Percentiles rank a stretch among this genome's conserved stretches.
Conservation (phyloP, 192 early-diverging fungal genomes). For the Umbelopsis ramanniana region DNA sequence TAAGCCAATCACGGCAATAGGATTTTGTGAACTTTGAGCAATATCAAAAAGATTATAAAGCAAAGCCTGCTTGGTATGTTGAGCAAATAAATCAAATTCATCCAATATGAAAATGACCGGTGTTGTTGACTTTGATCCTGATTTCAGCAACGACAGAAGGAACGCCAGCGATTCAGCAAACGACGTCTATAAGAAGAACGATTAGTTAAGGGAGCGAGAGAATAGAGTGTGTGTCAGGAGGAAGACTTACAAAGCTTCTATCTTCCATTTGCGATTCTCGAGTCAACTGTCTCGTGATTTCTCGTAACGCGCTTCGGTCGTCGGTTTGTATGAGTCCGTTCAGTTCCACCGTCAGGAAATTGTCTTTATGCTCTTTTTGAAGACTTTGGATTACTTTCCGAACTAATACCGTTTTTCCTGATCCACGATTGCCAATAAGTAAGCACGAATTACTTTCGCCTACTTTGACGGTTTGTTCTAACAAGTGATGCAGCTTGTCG, state of each 20-base stretch:
- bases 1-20: constrained; percentile 86
- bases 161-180: constrained; percentile 73
- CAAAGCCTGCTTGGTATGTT: constrained; percentile 90
- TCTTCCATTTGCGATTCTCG: constrained; percentile 59
- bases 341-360: constrained; percentile 71
- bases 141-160: constrained; percentile 65
- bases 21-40: constrained; percentile 80
- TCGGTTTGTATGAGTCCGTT: constrained; percentile 82
- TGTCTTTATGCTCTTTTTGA: constrained; percentile 25
- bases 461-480: constrained; percentile 61
- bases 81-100: constrained; percentile 91
- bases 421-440: constrained; percentile 79
- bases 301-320: constrained; percentile 78
- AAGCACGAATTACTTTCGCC: constrained; percentile 90
- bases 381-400: constrained; percentile 28
- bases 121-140: constrained; percentile 52
- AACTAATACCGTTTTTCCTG: constrained; percentile 70
- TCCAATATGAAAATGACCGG: constrained; percentile 91
- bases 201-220: background rate
- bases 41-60: constrained; percentile 96
- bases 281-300: constrained; percentile 77
- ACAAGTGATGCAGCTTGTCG: constrained; percentile 55
- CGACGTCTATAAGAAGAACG: constrained; percentile 47
- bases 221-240: constrained; percentile 21
- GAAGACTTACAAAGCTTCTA: constrained; percentile 21